Percentiles rank a stretch among this genome's conserved stretches.
These are phyloP conservation scores for Sanchytrium tribonematis DNA, from an alignment of 371 early-diverging fungal genomes.

Conservation along the genomic window DNA sequence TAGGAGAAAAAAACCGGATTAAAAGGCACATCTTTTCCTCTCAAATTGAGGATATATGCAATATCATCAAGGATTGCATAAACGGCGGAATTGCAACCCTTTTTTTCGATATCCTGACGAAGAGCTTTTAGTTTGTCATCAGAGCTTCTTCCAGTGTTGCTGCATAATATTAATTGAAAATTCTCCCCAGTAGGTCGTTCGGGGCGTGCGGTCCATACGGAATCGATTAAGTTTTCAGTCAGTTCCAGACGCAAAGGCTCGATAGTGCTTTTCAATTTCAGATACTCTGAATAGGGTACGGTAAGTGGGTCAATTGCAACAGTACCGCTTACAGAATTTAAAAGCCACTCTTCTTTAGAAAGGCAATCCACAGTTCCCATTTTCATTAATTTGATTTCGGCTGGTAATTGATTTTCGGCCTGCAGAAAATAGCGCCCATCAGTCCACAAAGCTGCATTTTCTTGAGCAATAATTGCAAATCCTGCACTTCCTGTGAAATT, in stretches of 20 bases:
- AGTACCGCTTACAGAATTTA: constrained; percentile 16
- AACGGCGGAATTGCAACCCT: constrained; percentile 30
- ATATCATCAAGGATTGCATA: constrained; percentile 70
- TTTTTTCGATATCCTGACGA: constrained; percentile 10
- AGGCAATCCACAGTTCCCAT: constrained; percentile 56
- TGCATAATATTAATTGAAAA: constrained; percentile 3
- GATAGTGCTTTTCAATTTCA: constrained; percentile 14
- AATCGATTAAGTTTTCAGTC: constrained; percentile 36
- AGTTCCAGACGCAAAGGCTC: constrained; percentile 8
- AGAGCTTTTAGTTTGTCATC: constrained; percentile 19
- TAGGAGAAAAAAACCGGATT: constrained; percentile 95
- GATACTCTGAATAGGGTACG: constrained; percentile 9
- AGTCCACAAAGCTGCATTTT: constrained; percentile 60
- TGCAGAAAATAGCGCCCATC: constrained; percentile 96
- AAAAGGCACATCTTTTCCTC: constrained; percentile 87
- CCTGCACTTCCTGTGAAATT: constrained; percentile 95
- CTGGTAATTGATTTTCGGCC: constrained; percentile 57
- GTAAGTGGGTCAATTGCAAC: constrained; percentile 51
- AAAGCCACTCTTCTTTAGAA: constrained; percentile 56
- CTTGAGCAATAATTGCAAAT: constrained; percentile 38
- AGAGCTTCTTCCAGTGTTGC: constrained; percentile 23
- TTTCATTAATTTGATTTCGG: constrained; percentile 76
- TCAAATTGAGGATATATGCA: constrained; percentile 70
- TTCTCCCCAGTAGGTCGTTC: not conserved
- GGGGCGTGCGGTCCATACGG: constrained; percentile 28